A percentile compares a stretch with the other conserved stretches of the same genome.
Evolutionary conservation across 257 asterid species (phyloP).

Genomic region (Plectranthus barbatus): DNA sequence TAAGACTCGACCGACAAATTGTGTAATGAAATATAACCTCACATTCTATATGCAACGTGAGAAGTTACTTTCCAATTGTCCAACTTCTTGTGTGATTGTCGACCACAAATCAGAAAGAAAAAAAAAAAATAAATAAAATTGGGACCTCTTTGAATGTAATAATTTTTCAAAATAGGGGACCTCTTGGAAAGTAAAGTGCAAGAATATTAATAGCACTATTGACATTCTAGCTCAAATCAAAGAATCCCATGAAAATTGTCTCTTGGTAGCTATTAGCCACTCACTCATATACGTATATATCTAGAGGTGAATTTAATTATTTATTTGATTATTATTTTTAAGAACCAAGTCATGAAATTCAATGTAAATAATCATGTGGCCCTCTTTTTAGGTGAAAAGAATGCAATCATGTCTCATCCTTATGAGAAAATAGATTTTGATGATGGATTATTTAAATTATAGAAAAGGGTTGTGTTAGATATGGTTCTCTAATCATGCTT

Average conservation of each 20-base stretch:
- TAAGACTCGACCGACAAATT: background rate
- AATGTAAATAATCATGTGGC: slow-evolving; percentile 11
- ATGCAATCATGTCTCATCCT: background rate
- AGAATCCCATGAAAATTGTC: slow-evolving; percentile 5
- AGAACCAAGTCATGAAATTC: slow-evolving; percentile 1
- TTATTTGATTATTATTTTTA: too few species aligned
- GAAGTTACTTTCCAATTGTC: background rate
- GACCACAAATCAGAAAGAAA: background rate
- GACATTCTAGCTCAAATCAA: slow-evolving; percentile 1
- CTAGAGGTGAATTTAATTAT: background rate
- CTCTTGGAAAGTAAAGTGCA: slow-evolving; percentile 8
- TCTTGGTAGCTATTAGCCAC: slow-evolving; percentile 11
- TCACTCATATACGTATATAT: background rate
- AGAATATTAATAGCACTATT: slow-evolving; percentile 6
- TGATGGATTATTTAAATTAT: too few species aligned
- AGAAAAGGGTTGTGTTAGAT: too few species aligned
- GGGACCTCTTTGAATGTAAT: slow-evolving; percentile 3
- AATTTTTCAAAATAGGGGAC: background rate
- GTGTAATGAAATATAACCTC: background rate
- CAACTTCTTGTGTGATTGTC: background rate
- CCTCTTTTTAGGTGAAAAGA: background rate
- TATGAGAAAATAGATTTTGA: too few species aligned
- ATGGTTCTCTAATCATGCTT: too few species aligned
- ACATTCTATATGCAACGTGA: background rate
- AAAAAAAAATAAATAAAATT: background rate